Base-by-base conservation (phyloP, 2,329 filamentous ascomycete genomes). In the Metarhizium sp. region DNA sequence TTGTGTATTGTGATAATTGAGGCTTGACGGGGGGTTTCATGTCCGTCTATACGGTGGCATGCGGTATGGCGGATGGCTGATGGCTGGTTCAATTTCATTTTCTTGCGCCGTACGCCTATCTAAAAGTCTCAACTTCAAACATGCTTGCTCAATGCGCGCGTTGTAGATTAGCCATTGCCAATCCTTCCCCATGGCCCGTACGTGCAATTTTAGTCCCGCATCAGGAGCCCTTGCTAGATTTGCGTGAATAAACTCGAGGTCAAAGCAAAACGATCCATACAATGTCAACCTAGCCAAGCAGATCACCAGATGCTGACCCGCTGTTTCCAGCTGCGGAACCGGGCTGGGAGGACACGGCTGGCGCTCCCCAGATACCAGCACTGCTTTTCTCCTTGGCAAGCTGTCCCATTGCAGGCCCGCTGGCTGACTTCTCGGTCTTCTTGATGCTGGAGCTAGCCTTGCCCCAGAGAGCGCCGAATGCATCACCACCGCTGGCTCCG, bases 341-440 rank as follows among this genome's bases (percentile, higher is more conserved):
- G 51, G 69, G 62, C 59, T 72, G 67, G n/a, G 64, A 55, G 6
- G 66, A 52, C 61, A 75, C 58, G 50, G 84, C 77, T 16, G 87
- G 79, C 0, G 88, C 81, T 18, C 92, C 94, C 91, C 95, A 99
- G 60, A 99, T 90, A 7, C 92, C 91, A 16, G 92, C 91, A 63
- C 86, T 91, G 57, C 91, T 94, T 79, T 97, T 96, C 73, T 96
- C 91, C 77, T 96, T 96, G n/a, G 92, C 92, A 71, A 99, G 83
- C 69, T 95, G 92, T 34, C 91, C 92, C 73, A 99, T 81, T 55
- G 92, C 92, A 52, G 90, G 86, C 0, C 87, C 87, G 54, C 78
- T 75, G 10, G 75, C 77, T 13, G 79, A 76, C 2, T 84, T 80
- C 58, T 73, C 78, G 1, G 79, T 73, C 74, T 94, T 95, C 76